Evolutionary conservation across 495 filamentous ascomycete genomes (phyloP).

Genomic region (Daldinia childiae): DNA sequence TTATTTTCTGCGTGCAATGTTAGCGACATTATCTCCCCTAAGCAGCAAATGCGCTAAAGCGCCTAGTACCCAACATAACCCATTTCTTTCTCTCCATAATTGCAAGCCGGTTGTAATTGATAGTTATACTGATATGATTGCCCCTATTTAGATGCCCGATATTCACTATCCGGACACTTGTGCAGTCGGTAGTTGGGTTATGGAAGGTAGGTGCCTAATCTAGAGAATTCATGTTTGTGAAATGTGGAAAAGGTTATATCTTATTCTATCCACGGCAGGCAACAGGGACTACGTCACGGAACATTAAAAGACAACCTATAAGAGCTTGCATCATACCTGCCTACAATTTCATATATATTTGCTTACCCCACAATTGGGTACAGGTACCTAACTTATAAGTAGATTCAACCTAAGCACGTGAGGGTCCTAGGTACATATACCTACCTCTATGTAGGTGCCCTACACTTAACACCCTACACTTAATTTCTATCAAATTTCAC

Average conservation of each 20-base stretch:
- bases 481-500: not conserved
- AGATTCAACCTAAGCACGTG: not conserved
- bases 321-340: not conserved
- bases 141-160: not conserved
- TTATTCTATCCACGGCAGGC: not conserved
- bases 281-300: not conserved
- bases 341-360: not conserved
- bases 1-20: constrained; percentile 57
- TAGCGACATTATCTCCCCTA: not conserved
- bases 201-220: not conserved
- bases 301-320: not conserved
- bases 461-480: too few species aligned
- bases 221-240: not conserved
- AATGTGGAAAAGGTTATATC: not conserved
- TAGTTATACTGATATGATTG: not conserved
- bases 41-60: not conserved
- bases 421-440: not conserved
- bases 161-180: not conserved
- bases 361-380: not conserved
- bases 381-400: not conserved
- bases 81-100: not conserved
- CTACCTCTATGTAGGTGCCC: not conserved
- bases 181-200: not conserved
- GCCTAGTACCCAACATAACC: not conserved
- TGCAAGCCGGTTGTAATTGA: not conserved